Evolutionary conservation across 177 flowering plant species (phyloP).

Genomic region (Telopea speciosissima): DNA sequence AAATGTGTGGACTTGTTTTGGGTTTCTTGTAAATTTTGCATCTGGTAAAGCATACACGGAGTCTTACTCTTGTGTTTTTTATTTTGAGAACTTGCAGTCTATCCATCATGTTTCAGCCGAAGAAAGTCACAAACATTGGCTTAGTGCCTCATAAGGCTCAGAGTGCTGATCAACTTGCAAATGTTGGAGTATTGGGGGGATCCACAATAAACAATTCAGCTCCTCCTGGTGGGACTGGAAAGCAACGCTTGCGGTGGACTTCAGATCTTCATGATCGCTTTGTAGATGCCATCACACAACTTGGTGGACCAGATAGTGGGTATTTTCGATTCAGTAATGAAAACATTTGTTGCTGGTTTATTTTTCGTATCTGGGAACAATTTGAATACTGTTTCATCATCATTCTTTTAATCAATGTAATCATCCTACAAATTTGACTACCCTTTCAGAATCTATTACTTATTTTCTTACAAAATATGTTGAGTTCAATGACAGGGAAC

Average conservation of each 20-base stretch:
- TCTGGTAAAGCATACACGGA: not conserved
- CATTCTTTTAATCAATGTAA: too few species aligned
- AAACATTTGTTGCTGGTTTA: not conserved
- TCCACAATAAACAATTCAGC: slow-evolving; percentile 27
- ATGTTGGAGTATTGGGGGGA: slow-evolving; percentile 28
- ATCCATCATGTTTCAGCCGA: slow-evolving; percentile 48
- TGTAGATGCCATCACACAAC: slow-evolving; percentile 66
- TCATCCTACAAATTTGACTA: too few species aligned
- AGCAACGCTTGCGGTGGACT: slow-evolving; percentile 64
- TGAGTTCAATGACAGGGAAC: too few species aligned
- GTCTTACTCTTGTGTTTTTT: not conserved
- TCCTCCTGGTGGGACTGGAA: slow-evolving; percentile 48
- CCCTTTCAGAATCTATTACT: too few species aligned
- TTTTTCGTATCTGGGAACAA: not conserved
- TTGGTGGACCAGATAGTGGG: slow-evolving; percentile 80
- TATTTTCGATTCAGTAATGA: slow-evolving; percentile 22
- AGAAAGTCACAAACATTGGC: slow-evolving; percentile 42
- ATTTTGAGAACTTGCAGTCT: slow-evolving; percentile 16
- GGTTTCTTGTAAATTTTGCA: not conserved
- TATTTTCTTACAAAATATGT: too few species aligned
- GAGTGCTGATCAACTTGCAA: slow-evolving; percentile 32
- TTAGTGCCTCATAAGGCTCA: slow-evolving; percentile 43
- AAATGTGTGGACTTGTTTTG: not conserved
- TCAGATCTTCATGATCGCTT: slow-evolving; percentile 68
- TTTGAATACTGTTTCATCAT: not conserved